phyloP scores from a whole-genome alignment of 331 rosid genomes.

The Saraca asoca region DNA sequence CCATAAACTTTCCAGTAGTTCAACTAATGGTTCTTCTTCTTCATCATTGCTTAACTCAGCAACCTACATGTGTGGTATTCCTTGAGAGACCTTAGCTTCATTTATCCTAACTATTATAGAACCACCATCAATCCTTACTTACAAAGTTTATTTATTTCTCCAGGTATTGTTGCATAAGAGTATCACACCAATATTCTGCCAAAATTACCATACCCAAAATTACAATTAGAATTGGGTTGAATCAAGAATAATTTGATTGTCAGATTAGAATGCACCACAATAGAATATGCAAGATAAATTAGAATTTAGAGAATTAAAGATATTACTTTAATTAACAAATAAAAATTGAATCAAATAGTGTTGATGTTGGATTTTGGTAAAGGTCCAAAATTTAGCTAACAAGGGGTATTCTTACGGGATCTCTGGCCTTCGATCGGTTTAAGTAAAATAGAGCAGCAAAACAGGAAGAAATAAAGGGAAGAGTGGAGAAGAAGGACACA shows the following conservation, averaged over 20 bases:
- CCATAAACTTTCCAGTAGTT: constrained; percentile 48
- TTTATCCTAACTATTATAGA: constrained; percentile 29
- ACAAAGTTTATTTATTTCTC: constrained; percentile 29
- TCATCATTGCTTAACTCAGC: constrained; percentile 62
- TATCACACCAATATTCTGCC: constrained; percentile 42
- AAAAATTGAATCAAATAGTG: background rate
- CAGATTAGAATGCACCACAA: too few relatives aligned
- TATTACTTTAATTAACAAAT: background rate
- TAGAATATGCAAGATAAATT: constrained; percentile 3
- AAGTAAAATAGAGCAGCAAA: too few relatives aligned
- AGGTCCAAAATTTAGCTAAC: too few relatives aligned
- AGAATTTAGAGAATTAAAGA: background rate
- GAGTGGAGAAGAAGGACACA: too few relatives aligned
- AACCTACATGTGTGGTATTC: constrained; percentile 23
- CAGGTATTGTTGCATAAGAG: constrained; percentile 37
- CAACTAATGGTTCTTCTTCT: constrained; percentile 34
- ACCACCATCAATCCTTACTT: constrained; percentile 16
- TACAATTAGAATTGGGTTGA: too few relatives aligned
- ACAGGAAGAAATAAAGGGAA: too few relatives aligned
- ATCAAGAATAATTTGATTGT: too few relatives aligned
- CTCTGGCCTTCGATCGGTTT: too few relatives aligned
- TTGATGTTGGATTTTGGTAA: too few relatives aligned
- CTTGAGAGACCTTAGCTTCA: constrained; percentile 26
- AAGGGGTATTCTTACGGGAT: too few relatives aligned
- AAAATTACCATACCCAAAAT: constrained; percentile 14